phyloP scores from a whole-genome alignment of 495 filamentous ascomycete species.

The Oleoguttula mirabilis region DNA sequence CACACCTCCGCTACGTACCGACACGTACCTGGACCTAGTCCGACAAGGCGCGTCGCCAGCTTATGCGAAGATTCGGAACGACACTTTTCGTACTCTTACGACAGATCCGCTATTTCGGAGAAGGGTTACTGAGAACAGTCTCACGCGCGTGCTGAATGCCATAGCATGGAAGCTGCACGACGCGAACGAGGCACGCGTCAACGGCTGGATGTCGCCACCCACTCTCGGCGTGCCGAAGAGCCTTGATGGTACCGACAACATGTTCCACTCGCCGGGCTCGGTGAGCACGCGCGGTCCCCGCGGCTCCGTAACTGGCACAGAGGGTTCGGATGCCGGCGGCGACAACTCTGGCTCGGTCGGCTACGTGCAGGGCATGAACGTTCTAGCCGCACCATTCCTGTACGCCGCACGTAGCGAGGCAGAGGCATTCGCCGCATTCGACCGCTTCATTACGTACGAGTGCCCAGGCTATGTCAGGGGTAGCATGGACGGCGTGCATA shows the following conservation, averaged over 20 bases:
- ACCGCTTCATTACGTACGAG: slow-evolving; percentile 76
- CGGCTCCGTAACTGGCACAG: slow-evolving; percentile 26
- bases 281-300: slow-evolving; percentile 15
- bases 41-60: slow-evolving; percentile 87
- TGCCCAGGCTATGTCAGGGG: slow-evolving; percentile 89
- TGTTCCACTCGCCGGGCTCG: slow-evolving; percentile 24
- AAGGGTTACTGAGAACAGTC: slow-evolving; percentile 83
- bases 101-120: slow-evolving; percentile 93
- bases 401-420: slow-evolving; percentile 92
- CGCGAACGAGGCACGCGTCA: slow-evolving; percentile 41
- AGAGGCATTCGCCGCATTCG: slow-evolving; percentile 85
- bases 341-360: slow-evolving; percentile 49
- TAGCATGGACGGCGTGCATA: slow-evolving; percentile 95
- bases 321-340: slow-evolving; percentile 41
- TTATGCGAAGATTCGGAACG: slow-evolving; percentile 94
- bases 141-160: slow-evolving; percentile 93
- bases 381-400: slow-evolving; percentile 93
- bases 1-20: slow-evolving; percentile 67
- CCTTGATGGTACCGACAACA: slow-evolving; percentile 22
- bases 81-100: slow-evolving; percentile 90
- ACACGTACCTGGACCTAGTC: slow-evolving; percentile 78
- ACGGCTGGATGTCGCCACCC: slow-evolving; percentile 32
- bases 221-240: slow-evolving; percentile 28
- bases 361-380: slow-evolving; percentile 99
- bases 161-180: slow-evolving; percentile 90